Evolutionary conservation across 1,284 basidiomycete genomes (phyloP), one percentile per base, ranked within the genome.

Genomic region (Afroboletus lepidellus): DNA sequence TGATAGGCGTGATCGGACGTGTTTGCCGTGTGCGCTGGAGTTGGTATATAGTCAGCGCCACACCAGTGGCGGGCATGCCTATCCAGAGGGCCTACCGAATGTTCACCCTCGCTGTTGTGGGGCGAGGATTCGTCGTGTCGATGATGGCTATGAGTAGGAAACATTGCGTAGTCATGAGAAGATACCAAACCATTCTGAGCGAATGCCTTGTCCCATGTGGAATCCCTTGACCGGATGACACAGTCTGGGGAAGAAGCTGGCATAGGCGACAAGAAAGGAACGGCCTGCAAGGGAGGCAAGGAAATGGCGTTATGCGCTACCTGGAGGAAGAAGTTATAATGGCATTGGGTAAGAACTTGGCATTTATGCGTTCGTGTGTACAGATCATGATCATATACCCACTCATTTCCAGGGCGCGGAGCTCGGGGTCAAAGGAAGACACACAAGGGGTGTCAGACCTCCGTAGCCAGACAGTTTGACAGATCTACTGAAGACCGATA

Each of bases 401-500:
- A 71, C 68, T 68, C 64, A 71, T 68, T 71, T 71, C 69, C 65
- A 69, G 66, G 66, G 66, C 69, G 68, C 67, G 70, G 70, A 71
- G 67, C 69, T 72, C 67, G 67, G 70, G 63, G 67, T 60, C 70
- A 72, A 72, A 77, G 67, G 70, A 74, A 71, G 72, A 72, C 66
- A 72, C 65, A 58, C 64, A 68, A 72, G 68, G 65, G 69, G 69
- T 67, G 66, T 71, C 69, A 72, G 71, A 69, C 66, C 69, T 72
- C 67, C 56, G 56, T 47, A 65, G 51, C 76, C 73, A 77, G 72
- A 74, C 75, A 74, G 69, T 70, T 70, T 66, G 74, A 72, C 75
- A 80, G 73, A 77, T 77, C 74, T 69, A 60, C 57, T 41, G 42
- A 61, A 58, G 66, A 73, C 72, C 72, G 69, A 78, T 78, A 72